Conservation (phyloP, 2,329 filamentous ascomycete genomes). For the Aspergillus unguis region DNA sequence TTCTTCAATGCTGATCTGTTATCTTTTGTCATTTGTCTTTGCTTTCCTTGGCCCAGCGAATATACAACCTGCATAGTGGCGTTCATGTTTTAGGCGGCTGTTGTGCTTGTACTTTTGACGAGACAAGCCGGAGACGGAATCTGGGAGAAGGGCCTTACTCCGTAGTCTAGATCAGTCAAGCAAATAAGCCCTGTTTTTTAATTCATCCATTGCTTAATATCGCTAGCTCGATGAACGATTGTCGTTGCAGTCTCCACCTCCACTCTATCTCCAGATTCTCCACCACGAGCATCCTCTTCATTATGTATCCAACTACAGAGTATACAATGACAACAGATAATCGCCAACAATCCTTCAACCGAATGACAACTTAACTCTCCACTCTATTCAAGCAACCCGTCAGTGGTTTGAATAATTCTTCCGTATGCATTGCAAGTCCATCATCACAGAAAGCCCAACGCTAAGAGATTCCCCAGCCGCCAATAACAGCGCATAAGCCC, state of each 20-base stretch:
- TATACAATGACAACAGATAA: too few species aligned
- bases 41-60: constrained; percentile 4
- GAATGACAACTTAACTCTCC: too few species aligned
- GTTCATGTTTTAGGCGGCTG: constrained; percentile 9
- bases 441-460: constrained; percentile 1
- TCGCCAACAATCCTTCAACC: too few species aligned
- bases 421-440: too few species aligned
- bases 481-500: constrained; percentile 5
- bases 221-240: neutral
- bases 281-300: too few species aligned
- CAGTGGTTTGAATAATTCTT: too few species aligned
- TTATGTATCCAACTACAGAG: too few species aligned
- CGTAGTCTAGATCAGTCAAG: neutral
- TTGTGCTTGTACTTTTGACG: neutral
- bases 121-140: neutral
- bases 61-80: constrained; percentile 14
- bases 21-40: neutral
- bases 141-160: neutral
- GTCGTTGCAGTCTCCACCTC: neutral
- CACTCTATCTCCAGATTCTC: neutral
- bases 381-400: too few species aligned
- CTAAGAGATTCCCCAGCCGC: neutral
- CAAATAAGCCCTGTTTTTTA: neutral
- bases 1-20: neutral
- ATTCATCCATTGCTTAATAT: neutral